phyloP scores from a whole-genome alignment of 768 basidiomycete species.

The Amanita phalloides region DNA sequence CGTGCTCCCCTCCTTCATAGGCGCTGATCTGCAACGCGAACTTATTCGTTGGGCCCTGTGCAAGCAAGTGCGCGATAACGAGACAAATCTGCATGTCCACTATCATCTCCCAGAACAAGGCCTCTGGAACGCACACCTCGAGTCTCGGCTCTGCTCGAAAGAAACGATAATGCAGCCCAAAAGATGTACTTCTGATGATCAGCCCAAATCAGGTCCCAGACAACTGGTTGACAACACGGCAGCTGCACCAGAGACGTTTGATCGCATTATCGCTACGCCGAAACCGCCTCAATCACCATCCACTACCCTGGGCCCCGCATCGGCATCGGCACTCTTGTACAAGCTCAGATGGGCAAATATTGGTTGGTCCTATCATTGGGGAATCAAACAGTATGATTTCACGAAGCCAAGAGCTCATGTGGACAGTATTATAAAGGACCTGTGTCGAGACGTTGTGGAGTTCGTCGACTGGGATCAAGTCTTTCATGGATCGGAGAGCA shows the following conservation, averaged over 20 bases:
- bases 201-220: slow-evolving; percentile 39
- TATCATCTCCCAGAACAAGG: slow-evolving; percentile 67
- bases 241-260: slow-evolving; percentile 45
- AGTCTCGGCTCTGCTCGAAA: slow-evolving; percentile 18
- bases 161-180: slow-evolving; percentile 35
- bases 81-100: slow-evolving; percentile 85
- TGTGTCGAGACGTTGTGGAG: slow-evolving; percentile 56
- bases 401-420: slow-evolving; percentile 56
- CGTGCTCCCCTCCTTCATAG: slow-evolving; percentile 66
- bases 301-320: slow-evolving; percentile 35
- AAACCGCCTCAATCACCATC: slow-evolving; percentile 63
- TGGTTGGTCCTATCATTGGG: slow-evolving; percentile 96
- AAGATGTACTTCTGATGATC: slow-evolving; percentile 15
- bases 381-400: slow-evolving; percentile 91
- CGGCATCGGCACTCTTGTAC: slow-evolving; percentile 46
- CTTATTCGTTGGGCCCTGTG: slow-evolving; percentile 66
- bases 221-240: slow-evolving; percentile 66
- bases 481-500: slow-evolving; percentile 28
- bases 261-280: slow-evolving; percentile 37
- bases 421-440: slow-evolving; percentile 36
- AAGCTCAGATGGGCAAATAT: slow-evolving; percentile 95
- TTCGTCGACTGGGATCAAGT: slow-evolving; percentile 63
- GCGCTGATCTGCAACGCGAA: slow-evolving; percentile 48
- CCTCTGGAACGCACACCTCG: slow-evolving; percentile 60
- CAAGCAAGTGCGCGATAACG: slow-evolving; percentile 69